Conservation (phyloP, 2,329 filamentous ascomycete species). For the Aspergillus sp. region DNA sequence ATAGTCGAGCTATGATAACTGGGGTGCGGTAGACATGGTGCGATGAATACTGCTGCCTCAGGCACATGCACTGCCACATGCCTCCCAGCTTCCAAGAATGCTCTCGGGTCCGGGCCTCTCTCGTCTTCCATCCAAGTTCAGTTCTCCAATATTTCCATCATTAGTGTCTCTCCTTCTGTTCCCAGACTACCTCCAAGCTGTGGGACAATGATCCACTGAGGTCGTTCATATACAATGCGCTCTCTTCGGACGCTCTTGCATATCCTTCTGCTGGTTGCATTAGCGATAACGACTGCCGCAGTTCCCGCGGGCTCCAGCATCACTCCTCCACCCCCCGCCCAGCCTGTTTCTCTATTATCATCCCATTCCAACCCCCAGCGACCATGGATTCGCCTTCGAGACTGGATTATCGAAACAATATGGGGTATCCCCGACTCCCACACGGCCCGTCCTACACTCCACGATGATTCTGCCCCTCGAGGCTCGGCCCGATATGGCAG, state of each 20-base stretch:
- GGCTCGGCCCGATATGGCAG: slow-evolving; percentile 63
- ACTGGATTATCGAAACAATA: slow-evolving; percentile 44
- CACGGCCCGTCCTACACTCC: slow-evolving; percentile 20
- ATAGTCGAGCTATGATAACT: background rate
- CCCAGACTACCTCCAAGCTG: background rate
- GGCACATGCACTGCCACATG: background rate
- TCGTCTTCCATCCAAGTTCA: background rate
- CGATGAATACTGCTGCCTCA: slow-evolving; percentile 1
- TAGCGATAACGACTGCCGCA: slow-evolving; percentile 24
- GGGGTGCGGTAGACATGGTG: background rate
- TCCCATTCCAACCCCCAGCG: slow-evolving; percentile 31
- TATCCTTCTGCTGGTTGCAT: slow-evolving; percentile 19
- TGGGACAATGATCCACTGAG: slow-evolving; percentile 4
- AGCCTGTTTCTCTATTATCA: slow-evolving; percentile 28
- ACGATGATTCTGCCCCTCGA: slow-evolving; percentile 32
- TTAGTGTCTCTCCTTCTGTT: background rate
- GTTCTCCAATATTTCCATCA: background rate
- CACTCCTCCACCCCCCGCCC: slow-evolving; percentile 30
- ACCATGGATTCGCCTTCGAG: slow-evolving; percentile 41
- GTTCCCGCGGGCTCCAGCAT: slow-evolving; percentile 39
- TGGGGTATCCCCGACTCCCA: slow-evolving; percentile 39
- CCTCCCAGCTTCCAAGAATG: background rate
- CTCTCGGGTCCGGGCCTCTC: background rate
- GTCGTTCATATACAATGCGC: slow-evolving; percentile 11
- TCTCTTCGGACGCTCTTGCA: slow-evolving; percentile 14